Conservation (phyloP, 2,329 filamentous ascomycete species). For the Nothophaeocryptopus gaeumannii region DNA sequence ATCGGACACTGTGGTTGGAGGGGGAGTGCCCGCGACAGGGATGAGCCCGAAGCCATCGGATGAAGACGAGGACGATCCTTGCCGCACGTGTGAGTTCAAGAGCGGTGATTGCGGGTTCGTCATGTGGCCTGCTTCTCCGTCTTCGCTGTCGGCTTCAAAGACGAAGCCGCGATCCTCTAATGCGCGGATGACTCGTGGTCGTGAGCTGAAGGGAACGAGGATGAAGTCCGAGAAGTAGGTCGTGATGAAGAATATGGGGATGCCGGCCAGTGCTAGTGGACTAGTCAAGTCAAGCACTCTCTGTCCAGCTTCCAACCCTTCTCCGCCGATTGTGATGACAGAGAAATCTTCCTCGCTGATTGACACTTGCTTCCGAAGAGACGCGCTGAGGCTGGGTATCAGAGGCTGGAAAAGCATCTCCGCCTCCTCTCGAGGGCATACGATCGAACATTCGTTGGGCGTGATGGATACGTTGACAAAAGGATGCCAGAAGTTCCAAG, state of each 20-base stretch:
- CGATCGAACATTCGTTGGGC: constrained; percentile 86
- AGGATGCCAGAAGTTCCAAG: constrained; percentile 59
- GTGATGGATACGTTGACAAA: constrained; percentile 95
- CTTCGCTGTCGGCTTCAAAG: constrained; percentile 63
- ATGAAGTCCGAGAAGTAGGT: constrained; percentile 99
- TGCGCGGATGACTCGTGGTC: constrained; percentile 70
- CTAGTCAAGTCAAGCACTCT: constrained; percentile 88
- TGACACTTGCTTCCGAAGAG: constrained; percentile 51
- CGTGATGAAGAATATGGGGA: constrained; percentile 97
- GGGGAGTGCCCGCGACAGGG: constrained; percentile 63
- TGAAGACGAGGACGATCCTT: constrained; percentile 45
- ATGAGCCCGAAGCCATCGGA: constrained; percentile 35
- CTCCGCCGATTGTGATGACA: constrained; percentile 84
- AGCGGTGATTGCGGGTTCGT: constrained; percentile 53
- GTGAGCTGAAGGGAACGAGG: constrained; percentile 74
- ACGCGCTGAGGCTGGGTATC: constrained; percentile 59
- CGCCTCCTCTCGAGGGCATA: constrained; percentile 76
- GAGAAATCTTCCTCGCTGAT: constrained; percentile 83
- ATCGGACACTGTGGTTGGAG: constrained; percentile 73
- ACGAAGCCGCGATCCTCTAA: constrained; percentile 78
- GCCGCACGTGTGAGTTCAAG: constrained; percentile 53
- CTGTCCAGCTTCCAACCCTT: constrained; percentile 86
- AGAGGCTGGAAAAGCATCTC: constrained; percentile 71
- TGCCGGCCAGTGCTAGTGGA: constrained; percentile 84
- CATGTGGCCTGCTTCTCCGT: constrained; percentile 46